Evolutionary conservation across 805 yeast species (phyloP), one percentile per base, ranked within the genome.

Genomic region (Wickerhamomyces silvicola): DNA sequence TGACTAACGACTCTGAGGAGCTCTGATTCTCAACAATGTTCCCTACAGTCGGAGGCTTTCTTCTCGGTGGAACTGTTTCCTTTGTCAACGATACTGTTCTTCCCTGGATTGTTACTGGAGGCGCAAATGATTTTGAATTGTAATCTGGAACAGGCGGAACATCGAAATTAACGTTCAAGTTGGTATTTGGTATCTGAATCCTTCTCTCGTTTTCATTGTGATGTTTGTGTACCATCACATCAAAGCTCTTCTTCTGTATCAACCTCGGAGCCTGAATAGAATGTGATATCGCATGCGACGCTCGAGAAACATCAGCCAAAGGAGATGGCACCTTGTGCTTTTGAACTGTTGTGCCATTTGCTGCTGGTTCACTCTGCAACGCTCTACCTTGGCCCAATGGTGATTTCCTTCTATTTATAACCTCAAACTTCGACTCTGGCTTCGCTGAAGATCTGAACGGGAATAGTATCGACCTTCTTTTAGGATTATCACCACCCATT

Each of bases 81-180:
- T 36, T 39, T 5, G 41, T 39, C 36, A 48, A 14, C 1, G 54
- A 46, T 13, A 50, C 51, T 1, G 33, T 18, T 28, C 52, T 24
- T 5, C 56, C 54, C 18, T 50, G 44, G n/a, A 49, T 43, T 10
- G 52, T 50, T 10, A 46, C 45, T 7, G 53, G 53, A 3, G 54
- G 56, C 1, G 48, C 53, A 30, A 39, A 30, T 1, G 39, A 31
- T 19, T 27, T 35, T 4, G 48, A 32, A 28, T 47, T 48, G 29
- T 46, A 49, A 21, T 49, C 54, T 6, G 56, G 56, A 2, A 49
- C 48, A 3, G 54, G 53, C 4, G 56, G 56, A 4, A 49, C 24
- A 10, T 32, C 35, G 3, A 24, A 37, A n/a, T 19, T 28, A 18
- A 45, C 33, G 27, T 36, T 23, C 27, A 47, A 25, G 11, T 36